Base-by-base conservation (phyloP, 2,329 filamentous ascomycete genomes). In the Sclerotinia glacialis region DNA sequence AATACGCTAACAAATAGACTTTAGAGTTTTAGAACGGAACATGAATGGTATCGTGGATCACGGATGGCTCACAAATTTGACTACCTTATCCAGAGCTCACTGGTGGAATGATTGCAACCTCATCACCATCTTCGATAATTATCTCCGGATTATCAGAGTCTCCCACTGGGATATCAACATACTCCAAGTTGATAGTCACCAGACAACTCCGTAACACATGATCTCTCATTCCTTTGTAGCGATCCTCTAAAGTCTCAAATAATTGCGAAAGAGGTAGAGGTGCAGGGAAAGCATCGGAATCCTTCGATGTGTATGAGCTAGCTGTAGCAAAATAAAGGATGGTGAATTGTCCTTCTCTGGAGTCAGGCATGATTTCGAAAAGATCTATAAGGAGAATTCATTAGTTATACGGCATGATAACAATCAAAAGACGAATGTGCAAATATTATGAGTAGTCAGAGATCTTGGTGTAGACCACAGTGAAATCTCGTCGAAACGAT, bases 101-200 rank as follows among this genome's bases (percentile, higher is more conserved):
- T 12, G 92, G 92, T 44, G 92, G 92, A 67, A 96, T 94, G 46
- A 96, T 89, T 52, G 90, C 92, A 65, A 96, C 91, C 79, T 96
- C 92, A 75, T 96, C 92, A 37, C 89, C 90, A 69, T 86, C 86
- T 62, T 86, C 79, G 67, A 96, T 89, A 66, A 85, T 76, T 34
- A 81, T 71, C 21, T 79, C 79, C 11, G 75, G 74, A 21, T 73
- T 74, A 23, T 79, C 79, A 56, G 78, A 78, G 23, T 77, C 77
- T 42, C 78, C 78, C 50, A 81, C 81, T 8, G 75, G 74, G 14
- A 92, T 72, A 75, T 95, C 90, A 74, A 94, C 87, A 79, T 96
- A 96, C 67, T 91, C 85, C 64, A 94, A 79, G 72, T 96, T 95
- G 75, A 96, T 80, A 31, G 91, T 94, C 69, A 96, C 84, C 66